Percentiles rank a stretch among this genome's conserved stretches.
These are phyloP conservation scores for Akanthomyces dipterigenus DNA, from an alignment of 2,329 filamentous ascomycete genomes.

Conservation along the genomic window DNA sequence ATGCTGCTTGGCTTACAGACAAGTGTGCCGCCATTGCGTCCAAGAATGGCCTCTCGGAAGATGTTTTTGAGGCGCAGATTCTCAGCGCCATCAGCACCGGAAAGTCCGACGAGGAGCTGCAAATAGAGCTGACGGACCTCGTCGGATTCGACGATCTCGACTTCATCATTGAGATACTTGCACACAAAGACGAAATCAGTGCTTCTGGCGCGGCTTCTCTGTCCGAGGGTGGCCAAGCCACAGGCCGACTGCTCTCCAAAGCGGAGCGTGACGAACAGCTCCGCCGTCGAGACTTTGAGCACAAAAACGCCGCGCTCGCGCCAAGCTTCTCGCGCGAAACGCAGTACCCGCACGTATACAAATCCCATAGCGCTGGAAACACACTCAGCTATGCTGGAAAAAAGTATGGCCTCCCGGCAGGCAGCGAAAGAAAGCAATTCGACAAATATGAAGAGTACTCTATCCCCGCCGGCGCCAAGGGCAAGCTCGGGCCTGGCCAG, in stretches of 20 bases:
- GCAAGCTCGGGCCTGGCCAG: slow-evolving; percentile 63
- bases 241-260: slow-evolving; percentile 58
- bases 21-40: slow-evolving; percentile 62
- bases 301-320: slow-evolving; percentile 70
- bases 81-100: slow-evolving; percentile 63
- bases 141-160: slow-evolving; percentile 92
- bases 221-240: slow-evolving; percentile 27
- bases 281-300: slow-evolving; percentile 67
- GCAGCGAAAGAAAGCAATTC: slow-evolving; percentile 62
- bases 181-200: slow-evolving; percentile 64
- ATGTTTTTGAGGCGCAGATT: slow-evolving; percentile 72
- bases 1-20: slow-evolving; percentile 61
- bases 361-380: slow-evolving; percentile 75
- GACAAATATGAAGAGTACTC: slow-evolving; percentile 84
- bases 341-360: slow-evolving; percentile 92
- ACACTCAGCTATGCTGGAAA: slow-evolving; percentile 71
- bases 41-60: slow-evolving; percentile 59
- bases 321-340: slow-evolving; percentile 65
- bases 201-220: slow-evolving; percentile 32
- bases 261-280: slow-evolving; percentile 74
- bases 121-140: slow-evolving; percentile 81
- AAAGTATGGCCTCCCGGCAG: slow-evolving; percentile 74
- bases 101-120: slow-evolving; percentile 75
- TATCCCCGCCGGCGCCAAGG: slow-evolving; percentile 77
- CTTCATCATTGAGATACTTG: slow-evolving; percentile 84